Conservation (phyloP, 2,329 filamentous ascomycete genomes). For the Orbilia blumenaviensis region DNA sequence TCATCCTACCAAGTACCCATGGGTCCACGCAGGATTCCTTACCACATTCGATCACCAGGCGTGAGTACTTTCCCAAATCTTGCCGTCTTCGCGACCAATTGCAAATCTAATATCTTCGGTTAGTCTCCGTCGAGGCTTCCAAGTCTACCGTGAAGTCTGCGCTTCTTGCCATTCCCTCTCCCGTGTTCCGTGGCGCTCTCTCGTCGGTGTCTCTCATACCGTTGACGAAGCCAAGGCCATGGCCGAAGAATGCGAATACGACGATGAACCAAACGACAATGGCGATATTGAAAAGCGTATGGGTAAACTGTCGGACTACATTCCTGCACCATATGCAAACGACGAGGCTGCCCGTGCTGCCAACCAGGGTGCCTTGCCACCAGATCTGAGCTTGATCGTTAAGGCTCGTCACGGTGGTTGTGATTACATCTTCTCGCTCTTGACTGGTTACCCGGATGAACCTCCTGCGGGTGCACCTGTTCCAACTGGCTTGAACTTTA, state of each 20-base stretch:
- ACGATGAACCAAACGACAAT: conserved; percentile 96
- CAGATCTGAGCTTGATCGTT: conserved; percentile 96
- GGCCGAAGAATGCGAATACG: conserved; percentile 98
- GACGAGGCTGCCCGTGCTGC: conserved; percentile 96
- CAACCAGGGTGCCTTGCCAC: conserved; percentile 97
- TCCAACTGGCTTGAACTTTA: conserved; percentile 95
- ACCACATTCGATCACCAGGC: conserved; percentile 98
- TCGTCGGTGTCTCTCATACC: conserved; percentile 91
- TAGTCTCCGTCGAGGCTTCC: conserved; percentile 97
- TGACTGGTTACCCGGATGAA: conserved; percentile 98
- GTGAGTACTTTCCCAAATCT: conserved; percentile 69
- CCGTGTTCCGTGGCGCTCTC: conserved; percentile 89
- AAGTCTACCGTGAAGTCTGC: conserved; percentile 99
- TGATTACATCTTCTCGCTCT: conserved; percentile 96
- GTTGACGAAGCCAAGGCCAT: conserved; percentile 97
- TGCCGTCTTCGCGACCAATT: background rate
- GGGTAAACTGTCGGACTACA: conserved; percentile 98
- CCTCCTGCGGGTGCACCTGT: conserved; percentile 87
- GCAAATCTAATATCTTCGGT: background rate
- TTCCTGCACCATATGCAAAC: conserved; percentile 96
- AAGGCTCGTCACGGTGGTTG: conserved; percentile 98
- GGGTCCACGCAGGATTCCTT: conserved; percentile 89
- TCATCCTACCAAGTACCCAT: conserved; percentile 90
- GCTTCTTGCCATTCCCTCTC: conserved; percentile 95
- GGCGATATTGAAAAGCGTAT: conserved; percentile 98